Conservation (phyloP, 805 yeast species). For the Candida mattraensis region DNA sequence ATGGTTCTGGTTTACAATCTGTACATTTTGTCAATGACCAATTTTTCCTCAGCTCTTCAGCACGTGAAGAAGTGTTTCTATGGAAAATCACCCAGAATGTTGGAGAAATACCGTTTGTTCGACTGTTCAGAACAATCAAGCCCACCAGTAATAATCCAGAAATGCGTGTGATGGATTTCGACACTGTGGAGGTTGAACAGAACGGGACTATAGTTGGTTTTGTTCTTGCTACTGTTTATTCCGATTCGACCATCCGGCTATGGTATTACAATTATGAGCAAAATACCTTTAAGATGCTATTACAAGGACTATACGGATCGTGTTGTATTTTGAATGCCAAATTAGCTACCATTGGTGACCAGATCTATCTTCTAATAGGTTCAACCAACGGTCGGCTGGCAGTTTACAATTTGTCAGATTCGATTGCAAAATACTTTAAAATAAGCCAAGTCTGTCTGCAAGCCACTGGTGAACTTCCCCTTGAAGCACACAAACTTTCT, state of each 20-base stretch:
- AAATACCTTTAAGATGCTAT: conserved; percentile 43
- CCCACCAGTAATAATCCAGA: conserved; percentile 67
- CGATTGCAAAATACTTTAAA: no score
- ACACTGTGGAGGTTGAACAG: conserved; percentile 38
- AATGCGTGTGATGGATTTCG: conserved; percentile 87
- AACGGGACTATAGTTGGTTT: conserved; percentile 39
- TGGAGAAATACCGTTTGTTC: conserved; percentile 36
- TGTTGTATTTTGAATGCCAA: conserved; percentile 74
- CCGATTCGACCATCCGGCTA: conserved; percentile 74
- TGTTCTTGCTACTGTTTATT: conserved; percentile 69
- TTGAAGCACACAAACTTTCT: no score
- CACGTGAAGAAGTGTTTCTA: conserved; percentile 82
- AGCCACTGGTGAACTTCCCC: no score
- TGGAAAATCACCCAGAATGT: conserved; percentile 59
- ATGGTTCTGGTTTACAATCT: conserved; percentile 85
- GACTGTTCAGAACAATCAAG: conserved; percentile 51
- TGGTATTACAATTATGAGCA: conserved; percentile 50
- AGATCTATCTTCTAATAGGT: conserved; percentile 48
- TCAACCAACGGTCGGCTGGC: conserved; percentile 84
- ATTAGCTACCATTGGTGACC: conserved; percentile 36
- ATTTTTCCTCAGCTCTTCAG: conserved; percentile 59
- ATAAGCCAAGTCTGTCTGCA: no score
- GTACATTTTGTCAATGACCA: conserved; percentile 58
- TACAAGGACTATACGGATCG: conserved; percentile 57
- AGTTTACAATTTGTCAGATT: conserved; percentile 55